Percentiles rank a stretch among this genome's conserved stretches.
phyloP scores from a whole-genome alignment of 1,284 basidiomycete genomes.

The Clitocybe nebularis region DNA sequence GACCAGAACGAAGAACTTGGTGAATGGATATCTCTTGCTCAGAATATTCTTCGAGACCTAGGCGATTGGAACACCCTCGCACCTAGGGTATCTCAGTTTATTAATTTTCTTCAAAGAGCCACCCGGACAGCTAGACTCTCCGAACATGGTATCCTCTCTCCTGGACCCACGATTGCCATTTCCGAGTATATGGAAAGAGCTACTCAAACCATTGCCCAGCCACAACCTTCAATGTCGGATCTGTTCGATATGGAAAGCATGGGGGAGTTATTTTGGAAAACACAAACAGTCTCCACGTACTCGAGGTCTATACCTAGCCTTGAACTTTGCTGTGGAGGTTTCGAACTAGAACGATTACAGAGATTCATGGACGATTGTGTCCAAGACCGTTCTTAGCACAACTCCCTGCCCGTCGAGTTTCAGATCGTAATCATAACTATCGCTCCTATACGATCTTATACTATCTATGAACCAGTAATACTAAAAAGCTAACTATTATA shows the following conservation, averaged over 20 bases:
- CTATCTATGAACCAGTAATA: too few relatives aligned
- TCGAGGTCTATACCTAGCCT: conserved; percentile 5
- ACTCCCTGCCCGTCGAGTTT: too few relatives aligned
- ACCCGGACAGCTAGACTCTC: too few relatives aligned
- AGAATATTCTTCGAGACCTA: conserved; percentile 8
- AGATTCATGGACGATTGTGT: conserved; percentile 7
- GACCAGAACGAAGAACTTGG: conserved; percentile 9
- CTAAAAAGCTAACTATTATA: too few relatives aligned
- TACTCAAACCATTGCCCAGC: conserved; percentile 10
- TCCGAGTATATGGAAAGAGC: conserved; percentile 8
- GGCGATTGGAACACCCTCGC: conserved; percentile 4
- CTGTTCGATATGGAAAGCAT: conserved; percentile 3
- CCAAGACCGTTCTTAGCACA: too few relatives aligned
- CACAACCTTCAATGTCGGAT: conserved; percentile 10
- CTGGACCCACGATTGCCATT: neutral
- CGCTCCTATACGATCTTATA: too few relatives aligned
- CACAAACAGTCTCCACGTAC: neutral
- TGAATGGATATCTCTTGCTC: conserved; percentile 10
- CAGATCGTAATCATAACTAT: too few relatives aligned
- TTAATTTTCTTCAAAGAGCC: conserved; percentile 5
- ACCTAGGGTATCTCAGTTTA: neutral
- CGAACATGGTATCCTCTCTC: neutral
- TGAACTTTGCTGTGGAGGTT: conserved; percentile 4
- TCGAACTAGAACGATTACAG: conserved; percentile 1
- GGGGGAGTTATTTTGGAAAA: conserved; percentile 5